Evolutionary conservation across 257 asterid species (phyloP).

Genomic region (Solanum chiquidenum): DNA sequence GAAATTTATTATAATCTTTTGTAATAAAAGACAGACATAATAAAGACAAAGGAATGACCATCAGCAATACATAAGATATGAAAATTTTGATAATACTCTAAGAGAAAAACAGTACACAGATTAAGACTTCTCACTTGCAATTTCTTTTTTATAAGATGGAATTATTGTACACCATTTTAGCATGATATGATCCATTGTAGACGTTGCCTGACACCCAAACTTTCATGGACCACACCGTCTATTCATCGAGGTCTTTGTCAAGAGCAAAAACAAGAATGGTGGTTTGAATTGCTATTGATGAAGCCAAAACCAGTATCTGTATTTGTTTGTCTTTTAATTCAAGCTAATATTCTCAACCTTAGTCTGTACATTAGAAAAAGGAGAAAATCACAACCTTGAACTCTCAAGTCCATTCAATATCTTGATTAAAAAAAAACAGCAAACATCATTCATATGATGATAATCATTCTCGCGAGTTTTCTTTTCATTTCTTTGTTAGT

Average conservation of each 20-base stretch:
- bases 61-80: background rate
- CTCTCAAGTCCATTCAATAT: background rate
- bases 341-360: background rate
- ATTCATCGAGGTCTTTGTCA: background rate
- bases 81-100: background rate
- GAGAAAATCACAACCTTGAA: background rate
- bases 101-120: background rate
- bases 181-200: background rate
- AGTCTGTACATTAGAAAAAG: background rate
- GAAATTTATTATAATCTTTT: background rate
- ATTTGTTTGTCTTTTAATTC: background rate
- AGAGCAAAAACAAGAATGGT: background rate
- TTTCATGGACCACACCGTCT: background rate
- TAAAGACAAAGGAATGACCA: background rate
- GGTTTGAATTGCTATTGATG: background rate
- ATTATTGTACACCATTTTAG: background rate
- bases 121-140: background rate
- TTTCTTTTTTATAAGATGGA: background rate
- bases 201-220: background rate
- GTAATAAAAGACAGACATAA: background rate
- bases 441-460: background rate
- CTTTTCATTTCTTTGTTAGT: conserved; percentile 13
- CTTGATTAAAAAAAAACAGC: background rate
- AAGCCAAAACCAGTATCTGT: background rate
- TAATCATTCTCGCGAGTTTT: conserved; percentile 2